Conservation (phyloP, 2,329 filamentous ascomycete genomes). For the Cryoendolithus antarcticus region DNA sequence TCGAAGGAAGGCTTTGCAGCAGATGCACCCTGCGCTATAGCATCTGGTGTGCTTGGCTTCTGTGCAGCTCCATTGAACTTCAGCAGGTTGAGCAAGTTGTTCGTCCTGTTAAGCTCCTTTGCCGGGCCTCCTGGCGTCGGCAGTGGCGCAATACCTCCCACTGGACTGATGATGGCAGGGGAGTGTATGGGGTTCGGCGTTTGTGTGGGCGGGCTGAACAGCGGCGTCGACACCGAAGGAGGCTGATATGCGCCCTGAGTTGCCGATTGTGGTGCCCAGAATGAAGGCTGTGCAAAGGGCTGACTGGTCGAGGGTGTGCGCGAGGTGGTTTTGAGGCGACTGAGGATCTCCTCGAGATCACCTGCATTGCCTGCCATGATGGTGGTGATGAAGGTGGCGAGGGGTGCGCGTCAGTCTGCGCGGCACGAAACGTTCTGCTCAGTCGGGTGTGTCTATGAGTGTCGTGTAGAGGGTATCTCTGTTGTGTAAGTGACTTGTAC, state of each 20-base stretch:
- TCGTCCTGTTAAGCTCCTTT: constrained; percentile 23
- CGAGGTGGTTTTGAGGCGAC: too few species aligned
- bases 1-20: constrained; percentile 13
- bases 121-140: constrained; percentile 27
- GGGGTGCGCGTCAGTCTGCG: too few species aligned
- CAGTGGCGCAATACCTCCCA: constrained; percentile 25
- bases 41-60: constrained; percentile 29
- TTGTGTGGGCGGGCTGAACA: constrained; percentile 43
- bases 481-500: too few species aligned
- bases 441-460: too few species aligned
- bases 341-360: too few species aligned
- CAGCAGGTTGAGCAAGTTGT: constrained; percentile 50
- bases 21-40: constrained; percentile 18
- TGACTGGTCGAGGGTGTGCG: too few species aligned
- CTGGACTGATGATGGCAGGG: constrained; percentile 48
- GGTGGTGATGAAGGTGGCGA: too few species aligned
- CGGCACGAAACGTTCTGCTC: too few species aligned
- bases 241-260: constrained; percentile 35
- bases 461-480: too few species aligned
- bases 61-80: constrained; percentile 50
- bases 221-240: constrained; percentile 45
- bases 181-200: constrained; percentile 44
- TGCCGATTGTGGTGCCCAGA: constrained; percentile 10
- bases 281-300: constrained; percentile 6
- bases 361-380: too few species aligned